Conservation (phyloP, 2,329 filamentous ascomycete species). For the Shiraia bambusicola region DNA sequence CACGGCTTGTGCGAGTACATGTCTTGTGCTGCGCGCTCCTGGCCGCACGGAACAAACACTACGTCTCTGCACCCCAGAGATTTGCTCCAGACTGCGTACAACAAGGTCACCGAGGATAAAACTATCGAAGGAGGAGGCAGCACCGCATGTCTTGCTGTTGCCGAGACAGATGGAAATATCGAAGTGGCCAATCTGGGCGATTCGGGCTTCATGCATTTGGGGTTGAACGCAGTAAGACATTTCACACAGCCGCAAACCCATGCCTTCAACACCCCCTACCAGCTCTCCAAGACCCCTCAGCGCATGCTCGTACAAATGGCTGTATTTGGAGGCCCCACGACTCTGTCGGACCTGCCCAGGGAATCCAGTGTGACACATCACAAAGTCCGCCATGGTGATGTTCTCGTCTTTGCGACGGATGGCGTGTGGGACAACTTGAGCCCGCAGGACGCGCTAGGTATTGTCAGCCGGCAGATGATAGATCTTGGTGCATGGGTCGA, state of each 20-base stretch:
- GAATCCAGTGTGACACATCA: conserved; percentile 81
- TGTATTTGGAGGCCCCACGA: conserved; percentile 69
- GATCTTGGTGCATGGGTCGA: conserved; percentile 71
- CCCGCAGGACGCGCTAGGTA: conserved; percentile 80
- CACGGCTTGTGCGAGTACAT: conserved; percentile 93
- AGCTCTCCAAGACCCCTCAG: conserved; percentile 84
- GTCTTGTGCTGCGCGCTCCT: conserved; percentile 70
- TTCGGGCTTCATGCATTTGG: conserved; percentile 86
- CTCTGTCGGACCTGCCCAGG: conserved; percentile 78
- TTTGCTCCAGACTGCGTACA: conserved; percentile 82
- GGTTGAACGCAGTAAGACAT: conserved; percentile 80
- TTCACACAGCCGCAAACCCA: conserved; percentile 88
- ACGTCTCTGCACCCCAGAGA: conserved; percentile 61
- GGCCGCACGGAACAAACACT: conserved; percentile 46
- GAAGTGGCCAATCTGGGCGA: conserved; percentile 95
- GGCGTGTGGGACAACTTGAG: conserved; percentile 96
- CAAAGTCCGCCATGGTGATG: conserved; percentile 81
- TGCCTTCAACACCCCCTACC: conserved; percentile 96
- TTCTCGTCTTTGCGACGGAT: conserved; percentile 91
- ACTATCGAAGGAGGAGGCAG: conserved; percentile 80
- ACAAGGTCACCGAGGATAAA: conserved; percentile 73
- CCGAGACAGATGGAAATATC: conserved; percentile 69
- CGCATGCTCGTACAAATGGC: conserved; percentile 76
- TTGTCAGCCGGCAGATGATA: conserved; percentile 77
- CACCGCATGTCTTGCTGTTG: conserved; percentile 86